Evolutionary conservation across 306 rosid species (phyloP).

Genomic region (Malus orientalis): DNA sequence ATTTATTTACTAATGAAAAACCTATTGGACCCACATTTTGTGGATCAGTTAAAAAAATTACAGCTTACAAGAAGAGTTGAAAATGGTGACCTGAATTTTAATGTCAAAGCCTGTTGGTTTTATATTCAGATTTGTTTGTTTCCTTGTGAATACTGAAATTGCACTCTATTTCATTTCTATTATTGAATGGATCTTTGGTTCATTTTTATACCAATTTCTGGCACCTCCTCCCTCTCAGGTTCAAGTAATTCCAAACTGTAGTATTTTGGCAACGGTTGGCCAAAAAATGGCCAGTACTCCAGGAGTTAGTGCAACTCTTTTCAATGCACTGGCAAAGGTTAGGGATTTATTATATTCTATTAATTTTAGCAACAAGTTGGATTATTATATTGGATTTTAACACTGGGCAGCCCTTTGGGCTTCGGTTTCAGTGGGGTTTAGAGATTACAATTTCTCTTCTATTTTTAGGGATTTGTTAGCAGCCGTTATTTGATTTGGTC

Average conservation of each 20-base stretch:
- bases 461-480: too few species aligned
- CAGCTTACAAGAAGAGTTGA: not conserved
- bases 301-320: conserved; percentile 96
- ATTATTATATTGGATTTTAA: not conserved
- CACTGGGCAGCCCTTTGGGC: too few species aligned
- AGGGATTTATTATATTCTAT: conserved; percentile 2
- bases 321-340: conserved; percentile 97
- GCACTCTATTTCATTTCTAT: not conserved
- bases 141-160: not conserved
- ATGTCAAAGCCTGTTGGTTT: not conserved
- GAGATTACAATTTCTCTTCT: too few species aligned
- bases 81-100: not conserved
- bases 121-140: not conserved
- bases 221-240: conserved; percentile 47
- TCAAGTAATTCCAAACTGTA: conserved; percentile 81
- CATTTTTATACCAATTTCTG: not conserved
- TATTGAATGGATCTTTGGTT: not conserved
- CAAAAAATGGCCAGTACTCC: conserved; percentile 99
- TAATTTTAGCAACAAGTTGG: not conserved
- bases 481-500: too few species aligned
- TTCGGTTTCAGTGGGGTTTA: too few species aligned
- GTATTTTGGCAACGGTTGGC: conserved; percentile 97
- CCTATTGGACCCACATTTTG: not conserved
- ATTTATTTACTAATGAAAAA: not conserved
- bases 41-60: not conserved